phyloP scores from a whole-genome alignment of 768 basidiomycete species.

The Amanita pallidorosea region DNA sequence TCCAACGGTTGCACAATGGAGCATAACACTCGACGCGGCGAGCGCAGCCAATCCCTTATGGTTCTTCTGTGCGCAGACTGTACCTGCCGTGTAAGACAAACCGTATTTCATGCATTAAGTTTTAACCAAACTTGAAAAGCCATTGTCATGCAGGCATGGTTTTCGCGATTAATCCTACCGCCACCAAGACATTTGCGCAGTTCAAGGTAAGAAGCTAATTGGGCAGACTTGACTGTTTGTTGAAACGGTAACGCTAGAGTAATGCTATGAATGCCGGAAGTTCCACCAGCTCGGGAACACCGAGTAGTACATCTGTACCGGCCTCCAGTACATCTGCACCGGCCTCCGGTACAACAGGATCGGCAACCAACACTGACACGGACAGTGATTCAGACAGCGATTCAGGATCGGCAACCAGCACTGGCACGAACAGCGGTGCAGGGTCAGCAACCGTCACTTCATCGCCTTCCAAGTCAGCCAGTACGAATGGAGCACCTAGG shows the following conservation, averaged over 20 bases:
- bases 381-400: neutral
- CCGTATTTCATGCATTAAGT: neutral
- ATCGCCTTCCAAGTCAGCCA: neutral
- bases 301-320: neutral
- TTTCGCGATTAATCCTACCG: conserved; percentile 27
- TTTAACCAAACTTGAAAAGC: conserved; percentile 1
- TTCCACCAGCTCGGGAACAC: neutral
- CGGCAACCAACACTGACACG: neutral
- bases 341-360: neutral
- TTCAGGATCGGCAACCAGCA: neutral
- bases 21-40: conserved; percentile 28
- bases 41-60: conserved; percentile 39
- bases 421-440: neutral
- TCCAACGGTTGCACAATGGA: conserved; percentile 22
- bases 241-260: neutral
- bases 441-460: neutral
- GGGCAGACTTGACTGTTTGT: neutral
- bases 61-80: conserved; percentile 51
- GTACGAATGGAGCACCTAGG: neutral
- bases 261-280: neutral
- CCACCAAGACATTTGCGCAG: conserved; percentile 19
- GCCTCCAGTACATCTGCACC: neutral
- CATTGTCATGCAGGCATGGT: conserved; percentile 30
- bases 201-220: conserved; percentile 16
- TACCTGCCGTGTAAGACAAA: conserved; percentile 16